Evolutionary conservation across 805 yeast genomes (phyloP).

Genomic region (Saccharomycopsis sp.): DNA sequence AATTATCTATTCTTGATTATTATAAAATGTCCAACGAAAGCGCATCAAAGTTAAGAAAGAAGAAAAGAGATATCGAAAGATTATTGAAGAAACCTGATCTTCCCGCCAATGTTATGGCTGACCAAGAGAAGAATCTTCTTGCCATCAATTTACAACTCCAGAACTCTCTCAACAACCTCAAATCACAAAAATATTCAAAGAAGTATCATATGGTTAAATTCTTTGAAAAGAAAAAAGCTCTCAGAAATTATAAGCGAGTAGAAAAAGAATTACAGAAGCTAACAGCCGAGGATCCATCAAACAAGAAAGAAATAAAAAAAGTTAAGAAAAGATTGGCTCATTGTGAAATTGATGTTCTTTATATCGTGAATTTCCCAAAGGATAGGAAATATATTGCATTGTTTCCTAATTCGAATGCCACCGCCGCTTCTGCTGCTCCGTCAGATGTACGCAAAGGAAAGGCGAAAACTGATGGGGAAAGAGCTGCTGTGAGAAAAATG

Average conservation of each 20-base stretch:
- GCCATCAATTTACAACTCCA: slow-evolving; percentile 55
- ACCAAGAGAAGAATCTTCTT: slow-evolving; percentile 69
- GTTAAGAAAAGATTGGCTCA: slow-evolving; percentile 46
- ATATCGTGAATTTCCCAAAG: slow-evolving; percentile 71
- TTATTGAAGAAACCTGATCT: slow-evolving; percentile 45
- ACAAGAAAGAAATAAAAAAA: slow-evolving; percentile 31
- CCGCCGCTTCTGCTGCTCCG: slow-evolving; percentile 22
- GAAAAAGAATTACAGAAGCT: slow-evolving; percentile 28
- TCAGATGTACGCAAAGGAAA: slow-evolving; percentile 35
- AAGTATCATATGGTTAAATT: slow-evolving; percentile 92
- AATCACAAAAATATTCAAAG: slow-evolving; percentile 47
- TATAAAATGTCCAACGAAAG: slow-evolving; percentile 16
- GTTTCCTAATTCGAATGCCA: slow-evolving; percentile 33
- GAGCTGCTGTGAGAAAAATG: slow-evolving; percentile 43
- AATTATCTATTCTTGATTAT: too few relatives aligned
- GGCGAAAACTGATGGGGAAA: slow-evolving; percentile 36
- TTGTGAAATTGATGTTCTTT: slow-evolving; percentile 63
- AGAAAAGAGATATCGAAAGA: slow-evolving; percentile 80
- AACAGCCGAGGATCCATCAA: slow-evolving; percentile 23
- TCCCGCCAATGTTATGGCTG: slow-evolving; percentile 57
- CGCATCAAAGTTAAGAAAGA: slow-evolving; percentile 62
- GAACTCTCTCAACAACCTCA: slow-evolving; percentile 37
- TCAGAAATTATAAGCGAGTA: slow-evolving; percentile 53
- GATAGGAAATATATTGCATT: slow-evolving; percentile 73
- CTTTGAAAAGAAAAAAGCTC: slow-evolving; percentile 82